Evolutionary conservation across 176 grass and related monocot genomes (phyloP).

Genomic region (Oryza longistaminata): DNA sequence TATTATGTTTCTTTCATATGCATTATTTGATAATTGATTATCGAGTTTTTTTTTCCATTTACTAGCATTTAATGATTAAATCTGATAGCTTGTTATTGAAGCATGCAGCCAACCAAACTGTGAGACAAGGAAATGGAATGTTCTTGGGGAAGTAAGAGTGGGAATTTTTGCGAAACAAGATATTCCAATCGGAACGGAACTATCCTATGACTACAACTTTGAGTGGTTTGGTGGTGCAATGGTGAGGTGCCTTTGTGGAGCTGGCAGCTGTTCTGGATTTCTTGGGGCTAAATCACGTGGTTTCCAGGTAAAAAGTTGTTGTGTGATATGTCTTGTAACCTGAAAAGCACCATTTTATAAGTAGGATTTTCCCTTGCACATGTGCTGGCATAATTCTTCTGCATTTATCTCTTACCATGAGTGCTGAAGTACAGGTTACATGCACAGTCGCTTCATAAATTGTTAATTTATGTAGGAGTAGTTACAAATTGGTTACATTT

Average conservation of each 20-base stretch:
- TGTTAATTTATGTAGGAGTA: conserved; percentile 8
- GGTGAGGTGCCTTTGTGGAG: conserved; percentile 92
- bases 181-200: conserved; percentile 71
- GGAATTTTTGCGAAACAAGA: conserved; percentile 96
- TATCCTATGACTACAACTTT: conserved; percentile 97
- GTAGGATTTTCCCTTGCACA: background rate
- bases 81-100: conserved; percentile 42
- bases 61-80: conserved; percentile 16
- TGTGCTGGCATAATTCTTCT: background rate
- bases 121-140: conserved; percentile 94
- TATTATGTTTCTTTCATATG: conserved; percentile 17
- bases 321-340: conserved; percentile 15
- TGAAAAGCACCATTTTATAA: background rate
- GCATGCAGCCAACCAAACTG: conserved; percentile 89
- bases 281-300: conserved; percentile 98
- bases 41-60: background rate
- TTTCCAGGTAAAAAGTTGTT: conserved; percentile 69
- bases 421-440: background rate
- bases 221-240: conserved; percentile 94
- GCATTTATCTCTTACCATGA: background rate
- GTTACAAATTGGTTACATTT: conserved; percentile 15
- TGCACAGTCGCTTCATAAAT: background rate
- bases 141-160: conserved; percentile 91
- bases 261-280: conserved; percentile 85
- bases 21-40: background rate